These are phyloP conservation scores for Maudiozyma turicensis DNA, from an alignment of 805 yeast genomes.

Conservation along the genomic window DNA sequence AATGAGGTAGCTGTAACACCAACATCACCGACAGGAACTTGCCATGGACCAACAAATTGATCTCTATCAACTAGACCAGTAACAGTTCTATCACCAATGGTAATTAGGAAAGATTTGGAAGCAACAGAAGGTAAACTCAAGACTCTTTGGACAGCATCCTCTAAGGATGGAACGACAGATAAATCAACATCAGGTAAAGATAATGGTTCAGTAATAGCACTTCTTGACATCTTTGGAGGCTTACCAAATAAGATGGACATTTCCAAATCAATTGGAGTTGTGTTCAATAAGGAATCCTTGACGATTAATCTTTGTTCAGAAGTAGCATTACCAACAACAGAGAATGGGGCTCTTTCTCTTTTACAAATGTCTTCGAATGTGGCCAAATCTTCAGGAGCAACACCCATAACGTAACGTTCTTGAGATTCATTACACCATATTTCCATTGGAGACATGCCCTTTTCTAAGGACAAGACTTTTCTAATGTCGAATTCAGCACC, in stretches of 20 bases:
- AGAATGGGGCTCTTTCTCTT: slow-evolving; percentile 93
- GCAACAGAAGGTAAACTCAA: slow-evolving; percentile 89
- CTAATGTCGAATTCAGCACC: slow-evolving; percentile 93
- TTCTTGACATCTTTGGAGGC: slow-evolving; percentile 89
- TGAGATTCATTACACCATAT: slow-evolving; percentile 99
- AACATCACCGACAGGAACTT: slow-evolving; percentile 96
- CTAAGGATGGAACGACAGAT: slow-evolving; percentile 32
- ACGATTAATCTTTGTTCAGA: slow-evolving; percentile 73
- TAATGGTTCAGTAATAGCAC: slow-evolving; percentile 54
- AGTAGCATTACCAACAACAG: slow-evolving; percentile 92
- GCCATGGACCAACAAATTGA: slow-evolving; percentile 99
- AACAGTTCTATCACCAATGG: slow-evolving; percentile 98
- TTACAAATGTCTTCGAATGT: slow-evolving; percentile 70
- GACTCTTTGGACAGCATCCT: slow-evolving; percentile 72
- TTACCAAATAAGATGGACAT: slow-evolving; percentile 94
- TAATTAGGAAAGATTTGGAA: slow-evolving; percentile 85
- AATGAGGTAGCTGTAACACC: slow-evolving; percentile 91
- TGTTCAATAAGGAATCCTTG: slow-evolving; percentile 64
- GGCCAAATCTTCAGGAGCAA: slow-evolving; percentile 65
- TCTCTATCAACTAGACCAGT: slow-evolving; percentile 96
- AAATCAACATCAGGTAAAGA: slow-evolving; percentile 33
- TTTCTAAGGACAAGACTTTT: slow-evolving; percentile 81
- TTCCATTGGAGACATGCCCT: slow-evolving; percentile 99
- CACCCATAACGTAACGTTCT: slow-evolving; percentile 94
- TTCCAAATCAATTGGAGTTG: slow-evolving; percentile 89